Percentiles rank a stretch among this genome's conserved stretches.
These are phyloP conservation scores for Theobroma cacao DNA, from an alignment of 345 rosid genomes.

Conservation along the genomic window DNA sequence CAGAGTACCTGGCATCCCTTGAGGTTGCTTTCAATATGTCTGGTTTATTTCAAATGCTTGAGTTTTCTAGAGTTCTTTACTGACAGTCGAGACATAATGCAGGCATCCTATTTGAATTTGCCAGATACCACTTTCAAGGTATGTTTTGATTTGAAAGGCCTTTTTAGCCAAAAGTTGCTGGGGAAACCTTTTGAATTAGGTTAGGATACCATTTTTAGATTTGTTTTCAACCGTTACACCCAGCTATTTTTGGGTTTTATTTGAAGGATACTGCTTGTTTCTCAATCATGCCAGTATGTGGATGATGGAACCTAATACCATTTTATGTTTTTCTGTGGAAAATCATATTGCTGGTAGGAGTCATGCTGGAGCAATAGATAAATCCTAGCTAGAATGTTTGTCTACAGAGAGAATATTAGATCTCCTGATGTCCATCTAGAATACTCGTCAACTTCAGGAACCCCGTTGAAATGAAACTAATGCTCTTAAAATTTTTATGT, in stretches of 20 bases:
- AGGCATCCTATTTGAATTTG: constrained; percentile 89
- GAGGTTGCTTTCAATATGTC: constrained; percentile 49
- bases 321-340: neutral
- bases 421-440: neutral
- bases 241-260: neutral
- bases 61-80: neutral
- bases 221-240: neutral
- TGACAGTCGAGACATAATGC: constrained; percentile 20
- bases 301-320: neutral
- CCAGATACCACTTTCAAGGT: constrained; percentile 98
- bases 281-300: neutral
- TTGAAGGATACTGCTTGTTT: neutral
- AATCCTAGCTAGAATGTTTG: neutral
- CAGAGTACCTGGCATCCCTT: constrained; percentile 84
- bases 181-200: neutral
- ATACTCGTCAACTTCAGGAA: neutral
- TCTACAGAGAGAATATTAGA: neutral
- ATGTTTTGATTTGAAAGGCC: constrained; percentile 2
- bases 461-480: neutral
- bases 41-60: neutral
- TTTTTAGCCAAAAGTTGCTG: neutral
- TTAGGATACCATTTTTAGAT: neutral
- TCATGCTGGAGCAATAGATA: neutral
- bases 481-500: neutral
- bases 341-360: neutral